Base-by-base conservation (phyloP, 108 stramenopile genomes). In the Fragilaria crotonensis region DNA sequence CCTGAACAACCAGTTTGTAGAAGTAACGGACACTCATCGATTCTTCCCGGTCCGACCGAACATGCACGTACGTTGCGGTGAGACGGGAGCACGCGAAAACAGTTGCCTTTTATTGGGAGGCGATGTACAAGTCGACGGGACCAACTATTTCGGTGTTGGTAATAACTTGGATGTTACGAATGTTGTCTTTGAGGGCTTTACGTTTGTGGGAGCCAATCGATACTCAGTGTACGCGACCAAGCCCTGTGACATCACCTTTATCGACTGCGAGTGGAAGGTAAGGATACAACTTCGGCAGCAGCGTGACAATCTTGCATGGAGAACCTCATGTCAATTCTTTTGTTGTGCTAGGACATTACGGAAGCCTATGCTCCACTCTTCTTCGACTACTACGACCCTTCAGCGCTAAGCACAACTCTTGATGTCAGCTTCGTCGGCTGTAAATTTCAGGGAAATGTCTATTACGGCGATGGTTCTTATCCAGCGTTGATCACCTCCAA, bases 201-300 rank as follows among this genome's bases (percentile, higher is more conserved):
- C 62, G 49, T 78, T 78, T 58, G 55, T 57, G 23, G 54, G 41
- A 25, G 52, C 67, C n/a, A 19, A 20, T 4, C n/a, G 52, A 29
- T 62, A 77, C 36, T 63, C 58, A 25, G 45, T 68, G 4, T 78
- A 67, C 71, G 61, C 54, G 14, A 69, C 58, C 56, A 72, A 65
- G 52, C 59, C 63, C 5, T 71, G 76, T 48, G 45, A 59, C 22
- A 59, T 78, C 52, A 65, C 60, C 4, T 78, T 72, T 30, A 31
- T 41, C 33, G 76, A 78, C 48, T 78, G 76, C 33, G 71, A 68
- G 54, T 78, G 61, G 29, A 50, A 54, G 47, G 76, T 70, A 52
- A 29, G 73, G 57, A 20, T 23, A 27, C 25, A 30, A 5, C 32
- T 19, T 21, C 19, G 2, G 4, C 19, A 46, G 22, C 22, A 21